Percentiles rank a stretch among this genome's conserved stretches.
These are phyloP conservation scores for Aplosporella prunicola DNA, from an alignment of 2,329 filamentous ascomycete genomes.

Conservation along the genomic window DNA sequence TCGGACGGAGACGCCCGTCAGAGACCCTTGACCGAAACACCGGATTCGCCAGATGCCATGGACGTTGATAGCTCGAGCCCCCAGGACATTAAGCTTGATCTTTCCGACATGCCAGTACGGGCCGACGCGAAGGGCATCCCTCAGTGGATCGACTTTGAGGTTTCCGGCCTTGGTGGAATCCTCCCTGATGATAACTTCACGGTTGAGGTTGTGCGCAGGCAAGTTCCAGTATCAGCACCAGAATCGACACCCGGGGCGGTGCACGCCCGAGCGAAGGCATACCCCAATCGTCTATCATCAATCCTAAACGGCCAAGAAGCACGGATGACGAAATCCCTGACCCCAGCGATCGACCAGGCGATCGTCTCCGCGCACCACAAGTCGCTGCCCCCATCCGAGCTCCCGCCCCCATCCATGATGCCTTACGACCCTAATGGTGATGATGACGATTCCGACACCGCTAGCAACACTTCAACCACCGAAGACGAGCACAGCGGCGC, in stretches of 20 bases:
- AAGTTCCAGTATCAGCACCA: too few relatives aligned
- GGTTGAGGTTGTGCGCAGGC: slow-evolving; percentile 37
- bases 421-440: slow-evolving; percentile 29
- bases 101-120: too few relatives aligned
- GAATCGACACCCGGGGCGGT: too few relatives aligned
- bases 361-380: slow-evolving; percentile 58
- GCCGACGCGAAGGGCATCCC: too few relatives aligned
- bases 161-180: slow-evolving; percentile 50
- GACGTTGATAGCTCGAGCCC: slow-evolving; percentile 2
- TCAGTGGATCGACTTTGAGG: slow-evolving; percentile 29
- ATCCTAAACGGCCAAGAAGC: too few relatives aligned
- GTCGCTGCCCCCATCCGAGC: slow-evolving; percentile 40
- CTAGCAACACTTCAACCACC: slow-evolving; percentile 22
- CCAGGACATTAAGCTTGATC: background rate
- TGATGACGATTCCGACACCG: slow-evolving; percentile 26
- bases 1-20: too few relatives aligned
- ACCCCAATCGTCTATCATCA: too few relatives aligned
- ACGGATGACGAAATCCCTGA: too few relatives aligned
- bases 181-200: slow-evolving; percentile 48
- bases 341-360: slow-evolving; percentile 50
- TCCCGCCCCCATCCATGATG: slow-evolving; percentile 38
- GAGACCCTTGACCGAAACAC: too few relatives aligned
- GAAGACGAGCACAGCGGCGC: slow-evolving; percentile 21
- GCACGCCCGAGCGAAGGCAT: too few relatives aligned
- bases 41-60: slow-evolving; percentile 4